Conservation (phyloP, 2,329 filamentous ascomycete genomes). For the Coniochaeta hoffmannii region DNA sequence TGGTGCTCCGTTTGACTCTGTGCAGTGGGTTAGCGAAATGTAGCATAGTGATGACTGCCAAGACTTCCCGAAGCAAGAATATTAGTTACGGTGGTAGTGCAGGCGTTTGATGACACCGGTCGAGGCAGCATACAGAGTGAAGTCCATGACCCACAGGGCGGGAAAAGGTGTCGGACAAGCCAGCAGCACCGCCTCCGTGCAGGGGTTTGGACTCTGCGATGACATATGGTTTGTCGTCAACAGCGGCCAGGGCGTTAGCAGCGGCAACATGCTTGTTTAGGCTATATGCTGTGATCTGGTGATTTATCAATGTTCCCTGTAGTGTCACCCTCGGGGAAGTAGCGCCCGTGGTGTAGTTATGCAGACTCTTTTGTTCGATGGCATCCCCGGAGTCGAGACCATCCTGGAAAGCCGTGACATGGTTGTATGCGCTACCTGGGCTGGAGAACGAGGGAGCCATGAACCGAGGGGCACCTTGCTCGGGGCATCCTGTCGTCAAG, state of each 20-base stretch:
- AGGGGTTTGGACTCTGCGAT: conserved; percentile 41
- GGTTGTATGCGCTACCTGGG: background rate
- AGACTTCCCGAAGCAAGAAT: background rate
- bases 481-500: background rate
- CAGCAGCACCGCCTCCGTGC: conserved; percentile 28
- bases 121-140: conserved; percentile 10
- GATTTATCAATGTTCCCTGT: conserved; percentile 27
- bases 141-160: conserved; percentile 41
- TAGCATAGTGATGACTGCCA: no score
- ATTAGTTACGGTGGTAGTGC: conserved; percentile 8
- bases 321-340: conserved; percentile 28
- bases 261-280: conserved; percentile 19
- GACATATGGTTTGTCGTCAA: conserved; percentile 27
- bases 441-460: background rate
- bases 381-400: conserved; percentile 9
- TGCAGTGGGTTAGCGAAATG: background rate
- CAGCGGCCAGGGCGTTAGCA: conserved; percentile 22
- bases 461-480: background rate
- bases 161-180: conserved; percentile 38
- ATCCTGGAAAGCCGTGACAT: background rate
- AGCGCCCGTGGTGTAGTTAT: conserved; percentile 23
- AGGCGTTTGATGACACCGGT: conserved; percentile 5
- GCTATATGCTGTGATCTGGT: conserved; percentile 24
- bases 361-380: conserved; percentile 16
- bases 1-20: background rate